Evolutionary conservation across 2,329 filamentous ascomycete genomes (phyloP), one percentile per base, ranked within the genome.

Genomic region (Pestalotiopsis sp.): DNA sequence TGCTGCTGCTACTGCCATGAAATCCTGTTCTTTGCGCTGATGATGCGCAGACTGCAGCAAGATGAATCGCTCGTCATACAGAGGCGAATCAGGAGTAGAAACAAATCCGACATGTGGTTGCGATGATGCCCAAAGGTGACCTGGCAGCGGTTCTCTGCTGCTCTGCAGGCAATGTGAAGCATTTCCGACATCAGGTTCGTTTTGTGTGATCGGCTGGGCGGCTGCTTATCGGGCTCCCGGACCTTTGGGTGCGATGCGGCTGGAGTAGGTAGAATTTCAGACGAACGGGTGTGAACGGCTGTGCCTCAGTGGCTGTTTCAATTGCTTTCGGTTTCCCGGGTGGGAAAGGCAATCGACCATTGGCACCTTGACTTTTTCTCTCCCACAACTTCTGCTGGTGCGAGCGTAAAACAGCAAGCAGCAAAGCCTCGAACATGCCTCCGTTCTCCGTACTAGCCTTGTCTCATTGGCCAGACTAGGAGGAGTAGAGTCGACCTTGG

Each of bases 181-280:
- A 66, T n/a, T 56, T 66, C 63, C 20, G 63, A 66, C 49, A 38
- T 57, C 63, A 66, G 40, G 52, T 31, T 38, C 57, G 63, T 66
- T 66, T 66, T 58, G 63, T 25, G 61, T 66, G 17, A 14, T 57
- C 49, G 23, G 63, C 23, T 49, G 57, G 40, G 41, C 41, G 41
- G 40, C n/a, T 41, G 49, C 63, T 66, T 66, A 66, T 66, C 63
- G 23, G 27, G 63, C 31, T 57, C 49, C 57, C 49, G 41, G 63
- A 45, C 41, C 20, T 57, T 23, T 56, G 62, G 62, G 31, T 36
- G 31, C 31, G 17, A 52, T 52, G 63, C 63, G 52, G 63, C 41
- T 57, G 45, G 49, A 49, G 27, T 27, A 27, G 27, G 27, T 27
- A 13, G 45, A 31, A 56, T 25, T 56, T 66, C 63, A 58, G 63